Evolutionary conservation across 2,329 filamentous ascomycete species (phyloP).

Genomic region (Dothistroma pini): DNA sequence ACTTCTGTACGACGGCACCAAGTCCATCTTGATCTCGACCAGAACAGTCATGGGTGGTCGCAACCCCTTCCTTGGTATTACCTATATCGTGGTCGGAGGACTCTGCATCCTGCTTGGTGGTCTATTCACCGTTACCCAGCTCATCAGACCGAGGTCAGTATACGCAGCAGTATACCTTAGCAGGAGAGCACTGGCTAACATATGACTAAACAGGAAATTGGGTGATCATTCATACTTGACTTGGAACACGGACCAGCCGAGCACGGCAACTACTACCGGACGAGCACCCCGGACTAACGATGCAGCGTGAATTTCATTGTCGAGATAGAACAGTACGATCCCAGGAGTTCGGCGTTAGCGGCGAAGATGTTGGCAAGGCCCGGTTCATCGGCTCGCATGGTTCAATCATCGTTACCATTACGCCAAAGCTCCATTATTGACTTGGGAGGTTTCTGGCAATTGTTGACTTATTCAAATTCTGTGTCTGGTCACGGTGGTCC

Average conservation of each 20-base stretch:
- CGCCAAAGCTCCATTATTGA: background rate
- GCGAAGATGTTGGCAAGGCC: background rate
- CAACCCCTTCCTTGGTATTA: constrained; percentile 94
- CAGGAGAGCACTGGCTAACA: constrained; percentile 10
- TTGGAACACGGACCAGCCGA: constrained; percentile 75
- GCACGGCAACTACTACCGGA: constrained; percentile 52
- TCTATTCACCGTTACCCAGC: constrained; percentile 83
- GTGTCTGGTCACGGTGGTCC: background rate
- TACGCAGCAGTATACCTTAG: background rate
- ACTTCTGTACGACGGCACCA: constrained; percentile 74
- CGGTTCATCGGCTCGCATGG: background rate
- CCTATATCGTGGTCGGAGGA: constrained; percentile 90
- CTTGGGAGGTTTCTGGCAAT: constrained; percentile 2
- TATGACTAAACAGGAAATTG: constrained; percentile 65
- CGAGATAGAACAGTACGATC: constrained; percentile 11
- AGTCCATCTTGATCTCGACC: constrained; percentile 85
- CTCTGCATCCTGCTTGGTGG: constrained; percentile 85
- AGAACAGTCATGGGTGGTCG: constrained; percentile 89
- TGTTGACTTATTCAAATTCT: constrained; percentile 8
- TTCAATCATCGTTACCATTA: background rate
- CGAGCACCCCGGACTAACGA: constrained; percentile 36
- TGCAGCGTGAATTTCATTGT: constrained; percentile 30
- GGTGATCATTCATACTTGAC: constrained; percentile 89
- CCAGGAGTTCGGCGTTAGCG: constrained; percentile 22
- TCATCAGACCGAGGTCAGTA: constrained; percentile 83